Percentiles rank a stretch among this genome's conserved stretches.
Evolutionary conservation across 805 yeast genomes (phyloP).

Genomic region (Yarrowia deformans): DNA sequence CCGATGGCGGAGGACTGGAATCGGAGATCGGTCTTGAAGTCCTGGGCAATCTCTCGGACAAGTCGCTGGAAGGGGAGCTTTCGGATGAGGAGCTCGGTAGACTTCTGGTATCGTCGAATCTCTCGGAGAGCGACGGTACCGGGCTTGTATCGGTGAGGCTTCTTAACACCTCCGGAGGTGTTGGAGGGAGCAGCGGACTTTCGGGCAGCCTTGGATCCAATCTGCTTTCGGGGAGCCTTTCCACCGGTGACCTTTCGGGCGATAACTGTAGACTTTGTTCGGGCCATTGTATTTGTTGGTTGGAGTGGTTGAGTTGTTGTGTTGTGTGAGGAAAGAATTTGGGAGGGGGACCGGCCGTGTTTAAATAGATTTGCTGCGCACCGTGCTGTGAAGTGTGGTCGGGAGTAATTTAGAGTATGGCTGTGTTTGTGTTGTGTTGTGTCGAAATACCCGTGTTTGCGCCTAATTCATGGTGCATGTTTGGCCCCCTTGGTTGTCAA

Average conservation of each 20-base stretch:
- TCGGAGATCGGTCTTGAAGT: conserved; percentile 84
- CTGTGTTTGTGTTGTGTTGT: neutral
- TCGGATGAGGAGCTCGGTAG: conserved; percentile 85
- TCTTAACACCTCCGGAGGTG: conserved; percentile 88
- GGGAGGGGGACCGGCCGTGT: conserved; percentile 90
- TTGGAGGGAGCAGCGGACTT: conserved; percentile 76
- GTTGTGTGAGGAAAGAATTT: conserved; percentile 60
- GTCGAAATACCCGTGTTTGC: conserved; percentile 37
- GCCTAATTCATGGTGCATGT: conserved; percentile 31
- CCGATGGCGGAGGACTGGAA: conserved; percentile 90
- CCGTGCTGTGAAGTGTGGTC: conserved; percentile 18
- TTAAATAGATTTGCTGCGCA: conserved; percentile 57
- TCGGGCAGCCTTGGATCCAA: conserved; percentile 90
- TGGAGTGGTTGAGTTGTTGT: conserved; percentile 36
- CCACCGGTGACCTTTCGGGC: conserved; percentile 93
- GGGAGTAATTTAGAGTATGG: conserved; percentile 30
- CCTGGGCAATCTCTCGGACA: conserved; percentile 89
- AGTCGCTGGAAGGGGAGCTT: conserved; percentile 91
- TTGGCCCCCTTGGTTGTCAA: conserved; percentile 37
- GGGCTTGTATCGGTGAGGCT: conserved; percentile 94
- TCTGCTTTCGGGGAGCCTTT: conserved; percentile 91
- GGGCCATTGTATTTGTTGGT: conserved; percentile 62
- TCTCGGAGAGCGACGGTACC: conserved; percentile 94
- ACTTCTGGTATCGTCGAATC: conserved; percentile 90
- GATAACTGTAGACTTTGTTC: conserved; percentile 76